phyloP scores from a whole-genome alignment of 1,139 yeast species.

The Ogataea hybrid region DNA sequence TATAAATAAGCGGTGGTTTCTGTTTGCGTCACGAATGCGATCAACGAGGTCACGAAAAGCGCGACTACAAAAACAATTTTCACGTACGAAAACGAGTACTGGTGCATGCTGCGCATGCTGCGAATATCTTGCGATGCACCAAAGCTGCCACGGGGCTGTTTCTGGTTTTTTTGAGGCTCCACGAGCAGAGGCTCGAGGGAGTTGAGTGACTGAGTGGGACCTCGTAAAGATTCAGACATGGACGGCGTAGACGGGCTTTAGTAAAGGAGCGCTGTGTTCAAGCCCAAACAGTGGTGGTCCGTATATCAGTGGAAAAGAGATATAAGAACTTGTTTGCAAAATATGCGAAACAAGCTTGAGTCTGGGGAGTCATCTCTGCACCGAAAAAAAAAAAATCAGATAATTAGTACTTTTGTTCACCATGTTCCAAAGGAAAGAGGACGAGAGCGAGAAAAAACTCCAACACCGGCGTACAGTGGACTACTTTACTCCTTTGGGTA shows the following conservation, averaged over 20 bases:
- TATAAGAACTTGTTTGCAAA: neutral
- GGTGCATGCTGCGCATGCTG: slow-evolving; percentile 12
- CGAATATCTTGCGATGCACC: neutral
- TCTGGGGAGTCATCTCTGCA: slow-evolving; percentile 3
- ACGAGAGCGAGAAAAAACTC: slow-evolving; percentile 18
- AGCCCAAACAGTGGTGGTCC: too few relatives aligned
- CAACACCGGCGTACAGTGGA: slow-evolving; percentile 78
- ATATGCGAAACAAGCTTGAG: neutral
- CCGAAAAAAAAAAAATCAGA: neutral
- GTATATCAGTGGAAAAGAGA: too few relatives aligned
- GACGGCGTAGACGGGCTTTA: too few relatives aligned
- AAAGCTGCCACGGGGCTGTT: slow-evolving; percentile 4
- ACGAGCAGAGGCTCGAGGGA: slow-evolving; percentile 12
- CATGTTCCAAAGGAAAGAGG: slow-evolving; percentile 14
- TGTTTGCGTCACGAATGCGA: slow-evolving; percentile 73
- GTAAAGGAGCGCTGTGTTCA: too few relatives aligned
- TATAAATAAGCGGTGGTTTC: slow-evolving; percentile 77
- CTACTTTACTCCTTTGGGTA: slow-evolving; percentile 80
- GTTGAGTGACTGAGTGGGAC: neutral
- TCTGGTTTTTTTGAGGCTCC: slow-evolving; percentile 6
- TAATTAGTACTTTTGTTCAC: neutral
- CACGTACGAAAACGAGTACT: slow-evolving; percentile 30
- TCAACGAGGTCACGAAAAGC: slow-evolving; percentile 58
- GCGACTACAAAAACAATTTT: slow-evolving; percentile 54
- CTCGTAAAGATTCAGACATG: slow-evolving; percentile 4